phyloP scores from a whole-genome alignment of 2,329 filamentous ascomycete species.

The Rutstroemia sp. region DNA sequence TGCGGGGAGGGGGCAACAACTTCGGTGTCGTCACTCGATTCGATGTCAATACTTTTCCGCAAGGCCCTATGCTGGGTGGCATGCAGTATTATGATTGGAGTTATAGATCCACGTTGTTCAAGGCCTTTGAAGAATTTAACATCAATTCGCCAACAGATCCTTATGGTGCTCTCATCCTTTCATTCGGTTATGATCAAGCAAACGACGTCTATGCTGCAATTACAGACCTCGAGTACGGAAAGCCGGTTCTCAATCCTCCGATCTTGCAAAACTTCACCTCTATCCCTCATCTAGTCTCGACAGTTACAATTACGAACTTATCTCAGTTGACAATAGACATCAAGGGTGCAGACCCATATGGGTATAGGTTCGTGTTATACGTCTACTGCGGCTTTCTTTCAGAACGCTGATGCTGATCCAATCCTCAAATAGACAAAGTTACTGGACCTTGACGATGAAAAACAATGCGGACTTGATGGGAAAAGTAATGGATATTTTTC shows the following conservation, averaged over 20 bases:
- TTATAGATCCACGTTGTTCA: constrained; percentile 33
- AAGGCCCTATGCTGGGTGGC: constrained; percentile 9
- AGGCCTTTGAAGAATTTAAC: constrained; percentile 45
- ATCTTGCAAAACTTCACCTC: constrained; percentile 20
- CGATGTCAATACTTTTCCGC: constrained; percentile 18
- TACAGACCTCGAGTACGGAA: constrained; percentile 25
- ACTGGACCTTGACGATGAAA: background rate
- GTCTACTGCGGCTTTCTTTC: background rate
- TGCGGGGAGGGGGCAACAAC: constrained; percentile 50
- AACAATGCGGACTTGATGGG: constrained; percentile 1
- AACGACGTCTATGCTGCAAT: constrained; percentile 13
- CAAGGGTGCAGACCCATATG: background rate
- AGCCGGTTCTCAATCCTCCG: constrained; percentile 26
- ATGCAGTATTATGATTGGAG: constrained; percentile 27
- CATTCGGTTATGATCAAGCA: background rate
- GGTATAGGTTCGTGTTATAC: background rate
- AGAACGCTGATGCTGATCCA: background rate
- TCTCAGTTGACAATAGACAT: constrained; percentile 13
- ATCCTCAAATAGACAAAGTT: background rate
- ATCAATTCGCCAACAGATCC: background rate
- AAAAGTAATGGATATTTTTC: constrained; percentile 14
- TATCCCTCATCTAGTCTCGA: constrained; percentile 3
- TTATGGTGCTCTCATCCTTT: background rate
- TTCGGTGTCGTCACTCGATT: constrained; percentile 45
- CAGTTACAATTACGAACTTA: constrained; percentile 8